Evolutionary conservation across 2,329 filamentous ascomycete species (phyloP).

Genomic region (Pseudocercospora ulei): DNA sequence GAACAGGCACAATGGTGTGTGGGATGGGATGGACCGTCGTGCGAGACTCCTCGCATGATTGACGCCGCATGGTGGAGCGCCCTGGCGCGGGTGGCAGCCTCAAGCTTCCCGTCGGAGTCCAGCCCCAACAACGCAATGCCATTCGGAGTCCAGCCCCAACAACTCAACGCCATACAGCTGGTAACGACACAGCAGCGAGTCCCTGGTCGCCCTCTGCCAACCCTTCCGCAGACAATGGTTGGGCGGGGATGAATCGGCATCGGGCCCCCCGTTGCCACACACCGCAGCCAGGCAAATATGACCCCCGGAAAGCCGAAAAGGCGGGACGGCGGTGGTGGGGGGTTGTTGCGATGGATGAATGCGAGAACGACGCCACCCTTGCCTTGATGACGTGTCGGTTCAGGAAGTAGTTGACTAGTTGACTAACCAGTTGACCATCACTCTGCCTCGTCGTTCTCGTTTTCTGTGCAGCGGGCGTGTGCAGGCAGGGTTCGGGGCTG

Average conservation of each 20-base stretch:
- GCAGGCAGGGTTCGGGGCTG: constrained; percentile 2
- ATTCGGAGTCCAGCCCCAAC: constrained; percentile 15
- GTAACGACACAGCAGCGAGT: no score
- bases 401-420: no score
- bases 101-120: constrained; percentile 16
- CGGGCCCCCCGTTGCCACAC: no score
- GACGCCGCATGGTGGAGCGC: constrained; percentile 12
- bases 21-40: constrained; percentile 9
- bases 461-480: neutral
- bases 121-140: constrained; percentile 19
- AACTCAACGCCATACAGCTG: constrained; percentile 15
- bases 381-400: no score
- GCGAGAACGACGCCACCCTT: constrained; percentile 13
- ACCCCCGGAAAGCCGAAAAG: neutral
- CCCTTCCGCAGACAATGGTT: constrained; percentile 7
- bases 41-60: constrained; percentile 3
- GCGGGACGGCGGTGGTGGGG: constrained; percentile 7
- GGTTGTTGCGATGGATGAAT: no score
- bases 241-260: constrained; percentile 12
- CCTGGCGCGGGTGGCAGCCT: constrained; percentile 11
- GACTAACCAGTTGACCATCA: no score
- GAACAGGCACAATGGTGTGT: constrained; percentile 9
- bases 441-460: constrained; percentile 5
- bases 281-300: constrained; percentile 2
- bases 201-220: no score